These are phyloP conservation scores for Colletotrichum somersetense DNA, from an alignment of 2,329 filamentous ascomycete species.

Conservation along the genomic window DNA sequence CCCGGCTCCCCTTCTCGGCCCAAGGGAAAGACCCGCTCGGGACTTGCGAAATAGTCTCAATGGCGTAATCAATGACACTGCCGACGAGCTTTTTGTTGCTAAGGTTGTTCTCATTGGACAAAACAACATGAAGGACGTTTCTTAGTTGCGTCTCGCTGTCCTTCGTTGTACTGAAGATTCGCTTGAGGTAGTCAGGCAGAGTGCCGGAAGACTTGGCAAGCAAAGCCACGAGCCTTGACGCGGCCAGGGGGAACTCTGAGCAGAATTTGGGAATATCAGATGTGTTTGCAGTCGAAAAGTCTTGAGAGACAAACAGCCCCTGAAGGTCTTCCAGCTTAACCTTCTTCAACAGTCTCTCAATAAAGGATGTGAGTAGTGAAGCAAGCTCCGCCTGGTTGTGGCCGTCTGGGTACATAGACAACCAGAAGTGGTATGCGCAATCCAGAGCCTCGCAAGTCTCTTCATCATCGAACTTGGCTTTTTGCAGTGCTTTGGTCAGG, in stretches of 20 bases:
- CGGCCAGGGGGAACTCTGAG: slow-evolving; percentile 28
- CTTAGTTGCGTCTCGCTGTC: slow-evolving; percentile 34
- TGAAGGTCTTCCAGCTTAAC: slow-evolving; percentile 24
- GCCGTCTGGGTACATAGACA: slow-evolving; percentile 54
- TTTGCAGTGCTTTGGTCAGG: slow-evolving; percentile 50
- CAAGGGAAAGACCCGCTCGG: slow-evolving; percentile 28
- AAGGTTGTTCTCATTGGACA: slow-evolving; percentile 55
- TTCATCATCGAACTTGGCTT: slow-evolving; percentile 49
- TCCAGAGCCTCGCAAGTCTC: slow-evolving; percentile 58
- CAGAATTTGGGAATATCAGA: slow-evolving; percentile 30
- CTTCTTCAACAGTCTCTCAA: slow-evolving; percentile 47
- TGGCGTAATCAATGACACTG: slow-evolving; percentile 51
- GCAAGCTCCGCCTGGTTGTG: slow-evolving; percentile 48
- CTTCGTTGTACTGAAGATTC: slow-evolving; percentile 6
- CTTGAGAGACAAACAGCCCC: slow-evolving; percentile 4
- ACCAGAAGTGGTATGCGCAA: slow-evolving; percentile 55
- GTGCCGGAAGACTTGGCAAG: slow-evolving; percentile 21
- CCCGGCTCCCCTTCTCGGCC: slow-evolving; percentile 23
- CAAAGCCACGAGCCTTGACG: slow-evolving; percentile 37
- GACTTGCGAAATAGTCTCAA: slow-evolving; percentile 46
- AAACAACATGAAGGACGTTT: slow-evolving; percentile 49
- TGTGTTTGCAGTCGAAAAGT: neutral
- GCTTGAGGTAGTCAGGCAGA: slow-evolving; percentile 34
- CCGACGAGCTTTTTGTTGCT: slow-evolving; percentile 51
- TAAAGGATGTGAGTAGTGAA: slow-evolving; percentile 51